Base-by-base conservation (phyloP, 257 asterid species). In the Galeopsis tetrahit region DNA sequence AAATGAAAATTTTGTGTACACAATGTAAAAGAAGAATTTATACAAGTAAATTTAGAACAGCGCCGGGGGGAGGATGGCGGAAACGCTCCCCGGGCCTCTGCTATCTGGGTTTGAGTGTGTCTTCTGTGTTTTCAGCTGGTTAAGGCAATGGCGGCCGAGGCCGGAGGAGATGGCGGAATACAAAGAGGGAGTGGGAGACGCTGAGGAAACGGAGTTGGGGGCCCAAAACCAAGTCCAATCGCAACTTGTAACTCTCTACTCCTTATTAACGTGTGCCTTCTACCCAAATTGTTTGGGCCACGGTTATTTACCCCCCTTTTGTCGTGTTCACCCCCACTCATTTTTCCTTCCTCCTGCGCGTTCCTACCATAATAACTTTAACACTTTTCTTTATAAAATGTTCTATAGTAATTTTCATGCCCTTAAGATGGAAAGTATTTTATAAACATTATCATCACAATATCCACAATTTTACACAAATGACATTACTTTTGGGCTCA, bases 201-300 rank as follows among this genome's bases (percentile, higher is more conserved):
- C 34, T 10, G 28, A 39, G 35, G 66, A 36, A 69, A 60, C 35
- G 79, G 71, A 59, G 60, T 63, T 68, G 74, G 79, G 78, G 79
- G 78, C 79, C 69, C 75, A 76, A 74, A 81, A 82, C 76, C 76
- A 74, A 73, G 70, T 71, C 80, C 73, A 48, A 4, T 68, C 49
- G 72, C 40, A 15, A 21, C 28, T 21, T 21, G 28, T 21, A 21
- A 21, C 28, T 21, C 28, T 21, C 28, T 21, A 21, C 28, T 21
- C 28, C 28, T 21, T 21, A 21, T 21, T 21, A 21, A 21, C 28
- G 28, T 21, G 28, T 0, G 28, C 28, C 28, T 21, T 21, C 28
- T 21, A 21, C 1, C 28, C 28, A 63, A 32, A 21, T 21, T 21
- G 28, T 21, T 21, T 21, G 28, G 28, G 28, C 28, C 28, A 21